phyloP scores from a whole-genome alignment of 2,329 filamentous ascomycete genomes.

The Lachnellula willkommii region DNA sequence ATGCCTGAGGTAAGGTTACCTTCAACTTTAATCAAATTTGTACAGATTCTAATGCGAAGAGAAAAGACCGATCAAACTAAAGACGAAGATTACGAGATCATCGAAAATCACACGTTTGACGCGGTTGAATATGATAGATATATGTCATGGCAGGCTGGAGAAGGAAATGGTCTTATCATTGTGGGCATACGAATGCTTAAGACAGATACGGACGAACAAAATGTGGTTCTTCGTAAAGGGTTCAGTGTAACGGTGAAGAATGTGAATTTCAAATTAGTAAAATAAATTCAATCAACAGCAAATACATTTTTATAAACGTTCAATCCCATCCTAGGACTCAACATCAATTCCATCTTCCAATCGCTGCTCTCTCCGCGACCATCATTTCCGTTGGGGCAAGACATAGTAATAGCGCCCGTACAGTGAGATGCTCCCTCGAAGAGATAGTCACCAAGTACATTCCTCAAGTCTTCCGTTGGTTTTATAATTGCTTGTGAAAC shows the following conservation, averaged over 20 bases:
- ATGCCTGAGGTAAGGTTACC: neutral
- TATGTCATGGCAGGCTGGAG: slow-evolving; percentile 4
- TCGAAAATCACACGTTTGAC: neutral
- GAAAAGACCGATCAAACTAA: neutral
- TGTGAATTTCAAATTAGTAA: slow-evolving; percentile 1
- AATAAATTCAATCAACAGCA: neutral
- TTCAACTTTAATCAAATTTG: neutral
- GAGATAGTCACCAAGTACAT: slow-evolving; percentile 10
- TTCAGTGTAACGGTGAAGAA: neutral
- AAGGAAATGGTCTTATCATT: neutral
- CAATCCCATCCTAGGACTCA: neutral
- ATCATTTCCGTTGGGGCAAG: neutral
- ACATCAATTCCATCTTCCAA: neutral
- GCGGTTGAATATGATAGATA: slow-evolving; percentile 4
- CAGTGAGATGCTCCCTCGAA: neutral
- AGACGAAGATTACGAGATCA: neutral
- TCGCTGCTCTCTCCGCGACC: neutral
- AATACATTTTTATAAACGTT: neutral
- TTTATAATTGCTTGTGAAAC: neutral
- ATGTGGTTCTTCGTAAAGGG: neutral
- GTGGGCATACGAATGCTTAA: neutral
- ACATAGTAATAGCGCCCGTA: neutral
- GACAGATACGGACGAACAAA: neutral
- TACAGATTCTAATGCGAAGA: slow-evolving; percentile 2
- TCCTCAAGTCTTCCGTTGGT: slow-evolving; percentile 5